Percentiles rank a stretch among this genome's conserved stretches.
Evolutionary conservation across 2,329 filamentous ascomycete species (phyloP).

Genomic region (Fusarium temperatum): DNA sequence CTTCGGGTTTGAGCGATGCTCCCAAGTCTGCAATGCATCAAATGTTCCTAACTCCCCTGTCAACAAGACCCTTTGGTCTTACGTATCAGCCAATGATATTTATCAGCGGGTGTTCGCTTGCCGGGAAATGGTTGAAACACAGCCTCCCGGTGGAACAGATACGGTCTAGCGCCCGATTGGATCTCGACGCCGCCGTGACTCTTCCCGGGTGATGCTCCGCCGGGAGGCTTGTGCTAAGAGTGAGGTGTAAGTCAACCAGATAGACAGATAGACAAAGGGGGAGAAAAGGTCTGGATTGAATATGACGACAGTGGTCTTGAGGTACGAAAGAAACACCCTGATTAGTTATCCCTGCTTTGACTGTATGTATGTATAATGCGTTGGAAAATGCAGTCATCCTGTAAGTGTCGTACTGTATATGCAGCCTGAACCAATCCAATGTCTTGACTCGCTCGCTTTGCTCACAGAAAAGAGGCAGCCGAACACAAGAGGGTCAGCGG

Average conservation of each 20-base stretch:
- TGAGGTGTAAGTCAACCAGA: not conserved
- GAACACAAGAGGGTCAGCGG: not conserved
- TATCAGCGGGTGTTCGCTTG: not conserved
- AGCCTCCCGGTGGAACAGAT: conserved; percentile 8
- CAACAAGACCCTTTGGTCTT: not conserved
- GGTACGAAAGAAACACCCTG: not conserved
- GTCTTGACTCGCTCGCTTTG: not conserved
- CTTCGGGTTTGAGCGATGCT: conserved; percentile 22
- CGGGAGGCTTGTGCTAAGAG: not conserved
- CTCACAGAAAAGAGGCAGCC: conserved; percentile 13
- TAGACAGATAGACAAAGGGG: not conserved
- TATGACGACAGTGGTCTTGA: conserved; percentile 7
- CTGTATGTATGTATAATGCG: not conserved
- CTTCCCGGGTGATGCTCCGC: not conserved
- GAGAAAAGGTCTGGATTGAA: not conserved
- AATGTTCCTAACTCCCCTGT: not conserved
- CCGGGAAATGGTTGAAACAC: conserved; percentile 3
- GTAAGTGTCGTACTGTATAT: conserved; percentile 3
- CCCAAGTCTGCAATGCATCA: not conserved
- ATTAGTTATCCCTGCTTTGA: not conserved
- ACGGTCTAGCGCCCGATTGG: conserved; percentile 4
- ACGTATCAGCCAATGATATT: conserved; percentile 1
- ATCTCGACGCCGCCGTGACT: conserved; percentile 17
- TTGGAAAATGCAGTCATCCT: conserved; percentile 24
- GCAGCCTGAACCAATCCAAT: conserved; percentile 9